Base-by-base conservation (phyloP, 352 stramenopile genomes). In the Globisporangium ultimum region DNA sequence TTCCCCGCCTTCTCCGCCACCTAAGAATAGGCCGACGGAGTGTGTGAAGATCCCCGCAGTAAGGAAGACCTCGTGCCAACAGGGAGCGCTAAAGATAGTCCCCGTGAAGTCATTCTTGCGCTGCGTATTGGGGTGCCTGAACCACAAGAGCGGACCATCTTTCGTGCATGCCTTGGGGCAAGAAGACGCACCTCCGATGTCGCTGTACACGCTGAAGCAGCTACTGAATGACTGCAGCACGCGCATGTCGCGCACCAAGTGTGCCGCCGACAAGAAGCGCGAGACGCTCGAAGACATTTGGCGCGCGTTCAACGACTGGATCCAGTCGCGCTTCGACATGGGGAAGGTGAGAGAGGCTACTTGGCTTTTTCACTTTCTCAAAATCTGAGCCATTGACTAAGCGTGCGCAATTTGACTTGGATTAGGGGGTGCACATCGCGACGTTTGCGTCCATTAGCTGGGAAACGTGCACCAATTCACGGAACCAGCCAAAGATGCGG, bases 171-270 rank as follows among this genome's bases (percentile, higher is more conserved):
- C 8, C 0, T 51, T 10, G 45, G 8, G 22, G 2, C 38, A 50
- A 34, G 48, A 45, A n/a, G 40, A 45, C 12, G 40, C 40, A 2
- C 3, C 40, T 45, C 40, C 13, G n/a, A 88, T 88, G 76, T 85
- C 80, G 68, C 64, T 92, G 53, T 90, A 90, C 64, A 90, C 82
- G 64, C 72, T 90, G 55, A 81, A 84, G 63, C 76, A 90, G 34
- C 65, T 89, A 47, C 76, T 92, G 34, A 75, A 84, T 34, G 82
- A 90, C 65, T 92, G 80, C 64, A 88, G 78, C 49, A 65, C 71
- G 32, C 74, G 73, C 36, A 55, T 82, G 53, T 76, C 74, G 28
- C 76, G 82, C 41, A 90, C 82, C 46, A 73, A 77, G 64, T 73
- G 72, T 41, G 66, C 76, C 10, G 54, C 72, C 8, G 75, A 89